These are phyloP conservation scores for Naegleria lovaniensis DNA, from an alignment of 208 protist species.

Conservation along the genomic window DNA sequence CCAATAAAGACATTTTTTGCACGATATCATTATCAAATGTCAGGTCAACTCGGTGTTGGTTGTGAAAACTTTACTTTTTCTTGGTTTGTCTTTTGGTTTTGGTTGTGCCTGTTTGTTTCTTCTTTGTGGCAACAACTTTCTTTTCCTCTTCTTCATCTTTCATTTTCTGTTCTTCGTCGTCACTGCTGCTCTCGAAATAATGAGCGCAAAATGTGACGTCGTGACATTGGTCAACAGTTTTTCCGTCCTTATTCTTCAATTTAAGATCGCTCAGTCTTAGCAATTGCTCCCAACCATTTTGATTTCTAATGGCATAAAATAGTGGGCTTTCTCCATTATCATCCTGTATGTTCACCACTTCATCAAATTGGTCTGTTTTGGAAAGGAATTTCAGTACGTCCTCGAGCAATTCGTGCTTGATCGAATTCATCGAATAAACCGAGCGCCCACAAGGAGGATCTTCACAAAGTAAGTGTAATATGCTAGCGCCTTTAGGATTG, in stretches of 20 bases:
- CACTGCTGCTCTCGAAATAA: too few relatives aligned
- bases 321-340: not conserved
- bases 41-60: too few relatives aligned
- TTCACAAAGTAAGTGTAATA: not conserved
- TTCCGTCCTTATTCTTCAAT: not conserved
- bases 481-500: not conserved
- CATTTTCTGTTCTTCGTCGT: too few relatives aligned
- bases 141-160: too few relatives aligned
- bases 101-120: too few relatives aligned
- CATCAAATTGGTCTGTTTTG: not conserved
- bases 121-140: too few relatives aligned
- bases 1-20: too few relatives aligned
- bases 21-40: too few relatives aligned
- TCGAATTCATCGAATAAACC: too few relatives aligned
- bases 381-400: not conserved
- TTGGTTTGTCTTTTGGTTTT: too few relatives aligned
- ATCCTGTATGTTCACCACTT: not conserved
- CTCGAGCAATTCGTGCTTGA: not conserved
- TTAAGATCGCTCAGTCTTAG: not conserved
- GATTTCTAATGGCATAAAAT: not conserved
- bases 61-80: too few relatives aligned
- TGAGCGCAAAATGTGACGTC: too few relatives aligned
- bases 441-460: not conserved
- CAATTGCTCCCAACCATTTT: not conserved
- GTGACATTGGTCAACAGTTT: not conserved